Base-by-base conservation (phyloP, 768 basidiomycete species). In the Lactifluus piperatus region DNA sequence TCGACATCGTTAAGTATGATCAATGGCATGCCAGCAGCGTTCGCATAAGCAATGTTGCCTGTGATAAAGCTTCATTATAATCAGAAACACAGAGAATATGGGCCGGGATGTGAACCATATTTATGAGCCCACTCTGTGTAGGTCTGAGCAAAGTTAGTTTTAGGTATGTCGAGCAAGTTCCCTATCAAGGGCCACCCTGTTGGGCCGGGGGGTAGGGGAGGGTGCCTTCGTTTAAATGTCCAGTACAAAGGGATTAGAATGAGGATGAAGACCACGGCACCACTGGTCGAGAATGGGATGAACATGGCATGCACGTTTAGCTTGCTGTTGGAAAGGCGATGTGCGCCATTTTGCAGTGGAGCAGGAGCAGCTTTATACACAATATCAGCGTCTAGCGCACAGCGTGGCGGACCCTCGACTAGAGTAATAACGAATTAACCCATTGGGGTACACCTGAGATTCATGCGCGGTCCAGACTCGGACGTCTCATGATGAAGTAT, bases 121-220 rank as follows among this genome's bases (percentile, higher is more conserved):
- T 37, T 37, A 13, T 5, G 30, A 9, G 39, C 41, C 56, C 39
- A 57, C n/a, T 57, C 27, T n/a, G 37, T 32, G 29, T 41, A 57
- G 11, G 16, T 44, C 41, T 43, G 9, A 10, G 6, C 13, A 22
- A 48, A 24, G 16, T 43, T 41, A 13, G 32, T 4, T 10, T 11
- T 16, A 2, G 48, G 56, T 30, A 57, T 43, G 29, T 57, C 56
- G 27, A 57, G 18, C 20, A 57, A 26, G 18, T 57, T 57, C 30
- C 56, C 56, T 11, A 57, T 34, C 1, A 57, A 26, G 2, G 56
- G 56, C 37, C 37, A 51, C 24, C 56, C 56, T 14, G 50, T 49
- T 30, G 56, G 56, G 22, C 48, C 56, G 0, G 56, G 56, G 10
- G 56, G 48, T 8, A 57, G 20, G 0, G 48, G 48, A 18, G 37